These are phyloP conservation scores for Aspergillus indologenus DNA, from an alignment of 495 filamentous ascomycete genomes.

Conservation along the genomic window DNA sequence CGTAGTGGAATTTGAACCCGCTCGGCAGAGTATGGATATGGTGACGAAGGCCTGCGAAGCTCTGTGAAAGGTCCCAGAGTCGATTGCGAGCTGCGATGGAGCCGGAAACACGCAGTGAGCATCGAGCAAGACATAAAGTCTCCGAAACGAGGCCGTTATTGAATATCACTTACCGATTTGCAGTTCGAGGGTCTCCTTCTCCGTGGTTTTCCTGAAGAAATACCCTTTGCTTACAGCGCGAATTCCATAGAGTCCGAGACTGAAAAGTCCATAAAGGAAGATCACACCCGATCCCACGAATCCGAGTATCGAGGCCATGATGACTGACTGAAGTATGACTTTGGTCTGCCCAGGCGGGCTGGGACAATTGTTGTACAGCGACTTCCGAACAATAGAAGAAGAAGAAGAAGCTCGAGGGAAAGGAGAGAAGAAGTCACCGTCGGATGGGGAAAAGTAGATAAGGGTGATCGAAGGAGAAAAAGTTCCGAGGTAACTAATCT, in stretches of 20 bases:
- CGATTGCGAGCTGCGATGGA: constrained; percentile 35
- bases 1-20: constrained; percentile 53
- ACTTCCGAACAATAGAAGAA: neutral
- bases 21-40: constrained; percentile 44
- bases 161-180: constrained; percentile 32
- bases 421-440: neutral
- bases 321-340: constrained; percentile 4
- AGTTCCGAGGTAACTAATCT: neutral
- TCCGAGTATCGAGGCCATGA: constrained; percentile 24
- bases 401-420: neutral
- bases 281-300: constrained; percentile 18
- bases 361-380: neutral
- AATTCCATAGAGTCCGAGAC: constrained; percentile 27
- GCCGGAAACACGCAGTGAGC: neutral
- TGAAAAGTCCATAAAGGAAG: constrained; percentile 38
- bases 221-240: constrained; percentile 25
- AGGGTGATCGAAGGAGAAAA: neutral
- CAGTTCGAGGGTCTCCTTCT: constrained; percentile 38
- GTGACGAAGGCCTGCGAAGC: constrained; percentile 41
- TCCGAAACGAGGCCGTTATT: neutral
- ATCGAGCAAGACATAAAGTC: neutral
- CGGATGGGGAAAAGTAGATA: too few species aligned
- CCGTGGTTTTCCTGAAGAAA: constrained; percentile 34
- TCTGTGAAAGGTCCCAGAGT: constrained; percentile 46
- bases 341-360: neutral